These are phyloP conservation scores for Artemisia annua DNA, from an alignment of 129 eudicot species.

Conservation along the genomic window DNA sequence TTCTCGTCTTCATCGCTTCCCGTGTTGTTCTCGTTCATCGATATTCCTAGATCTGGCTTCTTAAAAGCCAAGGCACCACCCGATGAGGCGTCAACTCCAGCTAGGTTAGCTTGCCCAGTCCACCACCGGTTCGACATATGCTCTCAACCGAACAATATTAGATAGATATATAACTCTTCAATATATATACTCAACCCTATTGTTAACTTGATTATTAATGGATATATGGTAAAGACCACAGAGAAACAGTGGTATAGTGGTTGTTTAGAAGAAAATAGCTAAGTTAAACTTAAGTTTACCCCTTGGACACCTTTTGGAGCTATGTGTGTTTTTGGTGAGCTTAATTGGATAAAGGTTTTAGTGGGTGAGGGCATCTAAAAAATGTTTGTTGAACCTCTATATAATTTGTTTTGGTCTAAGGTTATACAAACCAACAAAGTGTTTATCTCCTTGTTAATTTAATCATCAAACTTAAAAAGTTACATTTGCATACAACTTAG, in stretches of 20 bases:
- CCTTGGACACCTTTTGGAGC: slow-evolving; percentile 32
- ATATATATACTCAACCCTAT: neutral
- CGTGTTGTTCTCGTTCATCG: slow-evolving; percentile 34
- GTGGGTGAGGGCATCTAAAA: slow-evolving; percentile 30
- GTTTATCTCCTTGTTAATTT: too few species aligned
- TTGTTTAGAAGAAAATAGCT: slow-evolving; percentile 5
- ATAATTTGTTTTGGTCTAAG: neutral
- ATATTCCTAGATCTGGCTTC: slow-evolving; percentile 43
- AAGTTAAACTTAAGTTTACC: slow-evolving; percentile 23
- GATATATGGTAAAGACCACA: neutral
- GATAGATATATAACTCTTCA: neutral
- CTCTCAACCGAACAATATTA: slow-evolving; percentile 1
- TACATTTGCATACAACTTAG: too few species aligned
- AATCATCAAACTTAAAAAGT: too few species aligned
- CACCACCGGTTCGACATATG: slow-evolving; percentile 66
- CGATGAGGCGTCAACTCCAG: slow-evolving; percentile 33
- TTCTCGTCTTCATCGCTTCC: slow-evolving; percentile 50
- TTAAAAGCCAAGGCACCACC: slow-evolving; percentile 32
- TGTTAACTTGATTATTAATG: neutral
- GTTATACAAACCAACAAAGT: too few species aligned
- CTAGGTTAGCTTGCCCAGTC: slow-evolving; percentile 49
- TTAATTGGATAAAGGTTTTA: slow-evolving; percentile 24
- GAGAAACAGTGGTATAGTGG: slow-evolving; percentile 12
- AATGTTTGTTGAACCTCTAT: neutral
- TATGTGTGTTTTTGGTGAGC: slow-evolving; percentile 27